Conservation (phyloP, 1,284 basidiomycete species). For the Puccinia coronata region DNA sequence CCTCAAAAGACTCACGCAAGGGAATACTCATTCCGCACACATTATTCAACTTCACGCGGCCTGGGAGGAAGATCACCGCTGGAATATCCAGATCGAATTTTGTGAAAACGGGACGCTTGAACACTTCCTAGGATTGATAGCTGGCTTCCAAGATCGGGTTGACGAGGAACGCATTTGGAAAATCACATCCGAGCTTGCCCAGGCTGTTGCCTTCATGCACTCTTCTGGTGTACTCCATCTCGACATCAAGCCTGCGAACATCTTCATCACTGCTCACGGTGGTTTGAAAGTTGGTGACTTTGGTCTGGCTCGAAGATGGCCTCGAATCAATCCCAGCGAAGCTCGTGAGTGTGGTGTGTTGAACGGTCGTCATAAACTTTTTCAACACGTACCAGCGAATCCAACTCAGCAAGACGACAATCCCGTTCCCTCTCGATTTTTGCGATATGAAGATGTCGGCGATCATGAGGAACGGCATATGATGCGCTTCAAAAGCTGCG, state of each 20-base stretch:
- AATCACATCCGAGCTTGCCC: constrained; percentile 81
- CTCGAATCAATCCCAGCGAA: constrained; percentile 50
- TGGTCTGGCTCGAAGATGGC: constrained; percentile 74
- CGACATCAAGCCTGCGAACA: constrained; percentile 96
- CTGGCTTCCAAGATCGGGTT: constrained; percentile 75
- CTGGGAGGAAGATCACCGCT: constrained; percentile 89
- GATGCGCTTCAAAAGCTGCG: constrained; percentile 63
- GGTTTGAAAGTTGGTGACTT: constrained; percentile 98
- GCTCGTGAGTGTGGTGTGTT: constrained; percentile 13
- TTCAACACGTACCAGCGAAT: constrained; percentile 32
- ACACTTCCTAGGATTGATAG: constrained; percentile 90
- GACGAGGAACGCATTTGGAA: constrained; percentile 98
- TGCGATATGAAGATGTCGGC: constrained; percentile 50
- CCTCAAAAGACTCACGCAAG: constrained; percentile 71
- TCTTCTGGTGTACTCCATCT: constrained; percentile 85
- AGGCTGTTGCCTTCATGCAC: constrained; percentile 82
- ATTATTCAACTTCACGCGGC: constrained; percentile 89
- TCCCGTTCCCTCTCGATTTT: constrained; percentile 37
- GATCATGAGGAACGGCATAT: constrained; percentile 63
- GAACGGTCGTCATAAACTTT: constrained; percentile 25
- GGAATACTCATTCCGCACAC: constrained; percentile 66
- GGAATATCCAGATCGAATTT: constrained; percentile 92
- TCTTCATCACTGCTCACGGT: constrained; percentile 85
- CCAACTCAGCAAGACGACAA: background rate
- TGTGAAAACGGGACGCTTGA: constrained; percentile 90